Base-by-base conservation (phyloP, 441 rosid species). In the Theobroma grandiflorum region DNA sequence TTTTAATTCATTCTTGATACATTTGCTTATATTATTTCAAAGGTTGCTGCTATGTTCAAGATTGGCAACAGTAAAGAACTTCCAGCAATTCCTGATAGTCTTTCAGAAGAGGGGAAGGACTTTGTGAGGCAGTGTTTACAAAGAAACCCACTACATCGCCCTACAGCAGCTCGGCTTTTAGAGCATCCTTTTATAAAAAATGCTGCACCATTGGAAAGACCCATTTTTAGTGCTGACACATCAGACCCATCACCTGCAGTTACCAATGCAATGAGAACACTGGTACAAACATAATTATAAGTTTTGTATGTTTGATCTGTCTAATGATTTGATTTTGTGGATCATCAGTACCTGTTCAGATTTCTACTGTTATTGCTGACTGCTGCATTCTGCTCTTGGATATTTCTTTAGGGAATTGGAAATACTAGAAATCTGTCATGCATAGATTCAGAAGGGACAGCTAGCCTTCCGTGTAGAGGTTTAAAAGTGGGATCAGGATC, bases 61-160 rank as follows among this genome's bases (percentile, higher is more conserved):
- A 95, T 97, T 74, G 99, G 99, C 80, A 95, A 94, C 86, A 95
- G 99, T 83, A 97, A 95, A 87, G 99, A 95, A 82, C 99, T 94
- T 81, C 99, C 99, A 43, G 90, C 89, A 49, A 92, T 97, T 83
- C 99, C 99, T 31, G 96, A 90, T 85, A 85, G 85, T 87, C 92
- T 97, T 77, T 95, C 99, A 31, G 95, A 90, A 14, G 97, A 94
- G 1, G 99, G 98, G 31, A 97, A 93, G 85, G 93, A 97, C 80
- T 97, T 97, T 84, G 93, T 97, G 74, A 89, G 89, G 84, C 86
- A 84, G 74, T 97, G 99, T 79, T 77, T 95, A 77, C 99, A 93
- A 82, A 88, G 98, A 80, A 91, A 97, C 72, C 99, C 99, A 1
- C 49, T 63, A 45, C 85, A 88, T 81, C 99, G 99, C 72, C 97